Base-by-base conservation (phyloP, 2,329 filamentous ascomycete species). In the Ophiocordyceps polyrhachis-furcata region DNA sequence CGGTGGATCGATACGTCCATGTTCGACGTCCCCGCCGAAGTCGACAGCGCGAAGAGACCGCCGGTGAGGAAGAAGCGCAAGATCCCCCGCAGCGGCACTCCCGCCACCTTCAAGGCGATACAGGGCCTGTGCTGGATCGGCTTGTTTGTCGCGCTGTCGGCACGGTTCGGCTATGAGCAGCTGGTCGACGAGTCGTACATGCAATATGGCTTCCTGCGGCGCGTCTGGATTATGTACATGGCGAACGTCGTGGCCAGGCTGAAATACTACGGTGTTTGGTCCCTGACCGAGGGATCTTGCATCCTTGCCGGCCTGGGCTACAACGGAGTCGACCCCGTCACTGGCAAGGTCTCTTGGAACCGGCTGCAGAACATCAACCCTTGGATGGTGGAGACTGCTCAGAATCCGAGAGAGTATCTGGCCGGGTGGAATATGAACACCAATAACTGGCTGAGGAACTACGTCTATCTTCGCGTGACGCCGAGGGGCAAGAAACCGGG, bases 361-460 rank as follows among this genome's bases (percentile, higher is more conserved):
- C 79, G 89, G 25, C 68, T 96, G 17, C 81, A 85, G 53, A 98
- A 98, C 57, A 85, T 98, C 52, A 79, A 83, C 51, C 83, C 91
- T 0, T 81, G 79, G 71, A 77, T 75, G 2, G 83, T 98, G 25
- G 91, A 98, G 64, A 71, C 77, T 1, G 91, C 89, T 1, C 88
- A 95, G 63, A 98, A 96, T 59, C 83, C 84, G n/a, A 79, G 89
- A 45, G 87, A 77, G 2, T 96, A 91, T 55, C 72, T 98, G 3
- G 89, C 81, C 43, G 83, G 78, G 55, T 98, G 91, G 91, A 98
- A 98, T 62, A 94, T 95, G 67, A 96, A 96, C 63, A 98, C 91
- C 13, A 98, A 95, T 61, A 78, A 85, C 55, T 98, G 91, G 91
- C 68, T 98, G 49, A 77, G 88, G 42, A 94, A 96, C 62, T 98